Evolutionary conservation across 2,329 filamentous ascomycete species (phyloP).

Genomic region (Penicillium rolfsii): DNA sequence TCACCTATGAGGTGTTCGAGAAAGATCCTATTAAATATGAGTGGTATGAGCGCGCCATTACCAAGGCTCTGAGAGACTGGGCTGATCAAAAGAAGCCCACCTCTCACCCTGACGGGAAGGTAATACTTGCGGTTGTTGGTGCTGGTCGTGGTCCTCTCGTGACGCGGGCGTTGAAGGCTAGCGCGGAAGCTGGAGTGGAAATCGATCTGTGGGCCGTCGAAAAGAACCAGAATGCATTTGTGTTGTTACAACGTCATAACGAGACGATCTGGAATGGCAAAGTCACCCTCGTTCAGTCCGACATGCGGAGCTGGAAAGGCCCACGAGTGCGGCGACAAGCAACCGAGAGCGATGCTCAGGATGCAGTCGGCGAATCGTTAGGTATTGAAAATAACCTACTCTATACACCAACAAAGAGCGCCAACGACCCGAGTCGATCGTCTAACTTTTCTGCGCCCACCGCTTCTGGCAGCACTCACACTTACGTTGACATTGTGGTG

Average conservation of each 20-base stretch:
- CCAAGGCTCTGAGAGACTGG: slow-evolving; percentile 81
- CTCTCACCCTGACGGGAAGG: slow-evolving; percentile 68
- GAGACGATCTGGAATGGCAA: slow-evolving; percentile 74
- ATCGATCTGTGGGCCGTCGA: slow-evolving; percentile 92
- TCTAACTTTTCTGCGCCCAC: slow-evolving; percentile 48
- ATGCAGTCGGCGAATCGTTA: slow-evolving; percentile 40
- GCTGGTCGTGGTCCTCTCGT: slow-evolving; percentile 92
- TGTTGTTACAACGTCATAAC: slow-evolving; percentile 87
- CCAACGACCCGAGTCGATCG: slow-evolving; percentile 46
- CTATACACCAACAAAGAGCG: slow-evolving; percentile 24
- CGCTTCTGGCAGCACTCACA: slow-evolving; percentile 37
- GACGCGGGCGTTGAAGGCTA: slow-evolving; percentile 81
- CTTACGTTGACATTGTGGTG: slow-evolving; percentile 79
- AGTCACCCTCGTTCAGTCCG: slow-evolving; percentile 89
- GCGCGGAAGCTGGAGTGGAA: slow-evolving; percentile 71
- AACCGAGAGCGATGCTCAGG: slow-evolving; percentile 18
- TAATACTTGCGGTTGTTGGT: slow-evolving; percentile 89
- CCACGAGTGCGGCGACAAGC: slow-evolving; percentile 52
- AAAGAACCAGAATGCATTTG: slow-evolving; percentile 97
- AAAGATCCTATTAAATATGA: slow-evolving; percentile 98
- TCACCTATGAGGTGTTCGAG: slow-evolving; percentile 98
- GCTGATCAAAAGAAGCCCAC: slow-evolving; percentile 70
- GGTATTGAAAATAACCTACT: slow-evolving; percentile 36
- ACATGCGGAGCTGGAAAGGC: slow-evolving; percentile 96
- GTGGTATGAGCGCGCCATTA: slow-evolving; percentile 87